Evolutionary conservation across 2,329 filamentous ascomycete species (phyloP).

Genomic region (Sporothrix mexicana): DNA sequence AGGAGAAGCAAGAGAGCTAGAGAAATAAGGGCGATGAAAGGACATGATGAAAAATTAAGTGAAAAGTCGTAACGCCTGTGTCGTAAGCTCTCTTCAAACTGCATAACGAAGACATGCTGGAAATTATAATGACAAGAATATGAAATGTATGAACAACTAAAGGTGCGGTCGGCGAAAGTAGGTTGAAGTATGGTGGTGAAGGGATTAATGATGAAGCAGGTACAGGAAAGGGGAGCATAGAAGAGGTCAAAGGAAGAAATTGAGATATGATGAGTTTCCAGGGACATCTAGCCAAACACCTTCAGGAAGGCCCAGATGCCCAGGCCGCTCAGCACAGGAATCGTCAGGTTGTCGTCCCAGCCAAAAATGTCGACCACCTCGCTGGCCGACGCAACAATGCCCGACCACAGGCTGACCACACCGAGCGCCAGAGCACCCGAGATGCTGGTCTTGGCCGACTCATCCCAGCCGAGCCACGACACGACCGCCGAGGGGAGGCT

Average conservation of each 20-base stretch:
- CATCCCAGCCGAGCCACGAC: constrained; percentile 29
- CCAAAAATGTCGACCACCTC: constrained; percentile 91
- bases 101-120: constrained; percentile 14
- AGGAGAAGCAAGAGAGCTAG: not conserved
- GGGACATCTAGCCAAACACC: constrained; percentile 66
- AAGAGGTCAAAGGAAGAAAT: not conserved
- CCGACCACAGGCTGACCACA: constrained; percentile 83
- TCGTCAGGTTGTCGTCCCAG: constrained; percentile 97
- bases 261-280: not conserved
- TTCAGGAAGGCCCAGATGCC: constrained; percentile 93
- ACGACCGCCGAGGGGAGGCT: constrained; percentile 68
- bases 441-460: constrained; percentile 64
- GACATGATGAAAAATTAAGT: not conserved
- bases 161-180: not conserved
- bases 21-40: not conserved
- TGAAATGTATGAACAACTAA: not conserved
- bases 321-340: constrained; percentile 86
- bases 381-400: constrained; percentile 85
- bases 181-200: not conserved
- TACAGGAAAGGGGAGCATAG: not conserved
- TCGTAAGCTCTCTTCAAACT: constrained; percentile 18
- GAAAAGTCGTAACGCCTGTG: constrained; percentile 23
- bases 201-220: not conserved
- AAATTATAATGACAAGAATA: not conserved
- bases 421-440: constrained; percentile 75